Evolutionary conservation across 352 stramenopile genomes (phyloP).

Genomic region (Globisporangium cylindrosporum): DNA sequence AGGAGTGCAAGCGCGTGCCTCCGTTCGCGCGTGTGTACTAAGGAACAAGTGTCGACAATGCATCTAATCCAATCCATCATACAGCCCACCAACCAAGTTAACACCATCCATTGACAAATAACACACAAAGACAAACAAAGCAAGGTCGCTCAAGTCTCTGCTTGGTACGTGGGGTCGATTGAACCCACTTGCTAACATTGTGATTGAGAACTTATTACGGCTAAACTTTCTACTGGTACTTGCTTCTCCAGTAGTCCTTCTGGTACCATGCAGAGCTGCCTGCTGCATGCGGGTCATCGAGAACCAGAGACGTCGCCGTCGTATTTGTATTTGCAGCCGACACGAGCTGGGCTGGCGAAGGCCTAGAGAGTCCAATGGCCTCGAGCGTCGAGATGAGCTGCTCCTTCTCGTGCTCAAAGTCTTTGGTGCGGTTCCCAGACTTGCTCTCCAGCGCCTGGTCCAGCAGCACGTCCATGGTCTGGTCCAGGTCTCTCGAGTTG

Average conservation of each 20-base stretch:
- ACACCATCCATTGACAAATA: conserved; percentile 1
- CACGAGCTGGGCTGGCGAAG: neutral
- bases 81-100: neutral
- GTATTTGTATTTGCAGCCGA: conserved; percentile 5
- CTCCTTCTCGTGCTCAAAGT: conserved; percentile 28
- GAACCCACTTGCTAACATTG: neutral
- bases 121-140: neutral
- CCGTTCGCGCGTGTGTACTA: conserved; percentile 97
- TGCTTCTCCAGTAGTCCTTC: conserved; percentile 49
- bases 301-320: neutral
- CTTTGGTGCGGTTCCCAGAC: neutral
- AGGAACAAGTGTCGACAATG: conserved; percentile 17
- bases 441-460: conserved; percentile 25
- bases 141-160: neutral
- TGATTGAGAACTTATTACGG: neutral
- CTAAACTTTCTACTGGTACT: conserved; percentile 30
- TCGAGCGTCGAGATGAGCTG: conserved; percentile 40
- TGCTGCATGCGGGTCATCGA: conserved; percentile 10
- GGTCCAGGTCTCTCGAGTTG: conserved; percentile 17
- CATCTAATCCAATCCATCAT: neutral
- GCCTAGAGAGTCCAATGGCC: conserved; percentile 18
- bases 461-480: conserved; percentile 32
- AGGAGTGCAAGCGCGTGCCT: conserved; percentile 92
- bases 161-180: neutral
- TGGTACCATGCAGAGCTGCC: conserved; percentile 39